A percentile compares a stretch with the other conserved stretches of the same genome.
Evolutionary conservation across 2,329 filamentous ascomycete species (phyloP).

Genomic region (Venturia nashicola): DNA sequence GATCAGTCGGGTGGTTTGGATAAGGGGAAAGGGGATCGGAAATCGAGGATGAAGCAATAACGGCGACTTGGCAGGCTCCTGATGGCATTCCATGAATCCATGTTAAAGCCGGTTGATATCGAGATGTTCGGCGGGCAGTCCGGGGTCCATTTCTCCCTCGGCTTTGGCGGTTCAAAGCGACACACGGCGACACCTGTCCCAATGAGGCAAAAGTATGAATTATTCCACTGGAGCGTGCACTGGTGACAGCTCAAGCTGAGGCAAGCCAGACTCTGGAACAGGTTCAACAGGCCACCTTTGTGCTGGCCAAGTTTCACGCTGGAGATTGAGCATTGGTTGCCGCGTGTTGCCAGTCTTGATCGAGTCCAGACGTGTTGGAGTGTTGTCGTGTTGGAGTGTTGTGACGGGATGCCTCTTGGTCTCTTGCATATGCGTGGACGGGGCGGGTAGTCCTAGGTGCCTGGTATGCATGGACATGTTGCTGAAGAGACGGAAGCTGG

Average conservation of each 20-base stretch:
- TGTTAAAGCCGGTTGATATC: neutral
- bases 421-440: neutral
- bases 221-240: neutral
- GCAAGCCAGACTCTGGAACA: neutral
- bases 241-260: neutral
- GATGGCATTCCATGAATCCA: neutral
- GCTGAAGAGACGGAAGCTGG: neutral
- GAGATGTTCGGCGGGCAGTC: neutral
- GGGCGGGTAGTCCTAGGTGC: neutral
- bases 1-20: too few relatives aligned
- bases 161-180: neutral
- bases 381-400: neutral
- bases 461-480: neutral
- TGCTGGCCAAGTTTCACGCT: neutral
- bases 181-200: neutral
- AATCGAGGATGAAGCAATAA: neutral
- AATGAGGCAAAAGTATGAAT: neutral
- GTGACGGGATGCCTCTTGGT: neutral
- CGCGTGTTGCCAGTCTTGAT: neutral
- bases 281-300: neutral
- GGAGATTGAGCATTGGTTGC: neutral
- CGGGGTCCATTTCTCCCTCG: neutral
- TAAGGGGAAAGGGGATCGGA: neutral
- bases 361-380: neutral
- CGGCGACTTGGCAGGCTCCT: neutral